Conservation (phyloP, 495 filamentous ascomycete species). For the Penicillium manginii region DNA sequence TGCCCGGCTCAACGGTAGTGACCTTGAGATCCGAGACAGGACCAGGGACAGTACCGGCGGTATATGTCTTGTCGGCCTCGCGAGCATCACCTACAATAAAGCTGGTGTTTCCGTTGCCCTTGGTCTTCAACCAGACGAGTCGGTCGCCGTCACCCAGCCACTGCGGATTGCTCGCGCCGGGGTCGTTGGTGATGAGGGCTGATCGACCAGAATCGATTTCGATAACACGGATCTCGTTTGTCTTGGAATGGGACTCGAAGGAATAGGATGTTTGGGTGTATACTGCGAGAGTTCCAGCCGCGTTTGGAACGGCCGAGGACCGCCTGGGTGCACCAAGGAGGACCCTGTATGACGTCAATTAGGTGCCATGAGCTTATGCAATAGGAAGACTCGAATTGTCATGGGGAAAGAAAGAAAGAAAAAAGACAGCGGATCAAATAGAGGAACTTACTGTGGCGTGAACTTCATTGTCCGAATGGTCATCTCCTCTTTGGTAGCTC, state of each 20-base stretch:
- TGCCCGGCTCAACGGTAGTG: constrained; percentile 60
- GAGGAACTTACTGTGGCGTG: constrained; percentile 62
- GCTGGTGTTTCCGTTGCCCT: constrained; percentile 68
- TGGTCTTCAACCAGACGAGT: constrained; percentile 67
- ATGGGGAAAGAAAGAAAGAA: too few relatives aligned
- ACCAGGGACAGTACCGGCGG: constrained; percentile 66
- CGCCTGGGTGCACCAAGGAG: constrained; percentile 85
- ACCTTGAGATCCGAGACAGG: constrained; percentile 77
- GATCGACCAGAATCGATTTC: constrained; percentile 72
- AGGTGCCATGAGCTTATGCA: constrained; percentile 10
- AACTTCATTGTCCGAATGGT: constrained; percentile 70
- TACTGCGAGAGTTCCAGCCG: constrained; percentile 67
- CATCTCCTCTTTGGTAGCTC: constrained; percentile 47
- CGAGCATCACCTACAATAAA: constrained; percentile 63
- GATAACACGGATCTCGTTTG: constrained; percentile 72
- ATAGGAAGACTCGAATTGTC: too few relatives aligned
- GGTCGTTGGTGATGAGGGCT: constrained; percentile 64
- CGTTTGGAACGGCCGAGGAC: constrained; percentile 74
- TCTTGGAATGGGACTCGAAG: constrained; percentile 78
- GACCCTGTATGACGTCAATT: constrained; percentile 46
- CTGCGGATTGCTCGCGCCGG: constrained; percentile 67
- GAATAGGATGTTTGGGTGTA: constrained; percentile 81
- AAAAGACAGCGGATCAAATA: too few relatives aligned
- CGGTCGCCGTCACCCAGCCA: constrained; percentile 72
- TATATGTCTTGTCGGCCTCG: constrained; percentile 58